Base-by-base conservation (phyloP, 2,329 filamentous ascomycete species). In the Fusarium pininemorale region DNA sequence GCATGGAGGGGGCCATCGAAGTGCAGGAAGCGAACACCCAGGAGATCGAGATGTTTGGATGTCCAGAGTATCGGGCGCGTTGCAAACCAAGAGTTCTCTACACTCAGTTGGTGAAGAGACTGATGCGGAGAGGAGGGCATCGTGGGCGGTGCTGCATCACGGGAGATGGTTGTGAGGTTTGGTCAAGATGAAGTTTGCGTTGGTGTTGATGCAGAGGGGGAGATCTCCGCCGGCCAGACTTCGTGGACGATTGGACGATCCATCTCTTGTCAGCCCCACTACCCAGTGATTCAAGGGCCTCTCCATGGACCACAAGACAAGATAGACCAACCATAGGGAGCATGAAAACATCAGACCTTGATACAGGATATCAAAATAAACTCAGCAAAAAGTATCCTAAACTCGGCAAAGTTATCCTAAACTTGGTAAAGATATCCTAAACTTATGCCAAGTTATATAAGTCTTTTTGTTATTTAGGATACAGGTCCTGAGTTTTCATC, bases 401-500 rank as follows among this genome's bases (percentile, higher is more conserved):
- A 18, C 16, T 16, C 1, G 3, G n/a, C n/a, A 24, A 24, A 42
- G 22, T 0, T 24, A 11, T 44, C 10, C 42, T 24, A 12, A 18
- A 2, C 5, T 26, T 20, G 1, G 7, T 9, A 13, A 45, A 45
- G 6, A 20, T 45, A 47, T 45, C 42, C 42, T 45, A 45, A 26
- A 20, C 42, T 26, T 26, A 26, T 47, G 5, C 24, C 10, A 28
- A 26, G 44, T 28, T 28, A 10, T 18, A 12, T 14, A 20, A 47
- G 6, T 47, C 24, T 6, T 26, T 20, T 26, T 12, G 2, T 45
- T 18, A 20, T 20, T 26, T 28, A 22, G 41, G 24, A 28, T 14
- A 6, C 10, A 14, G 12, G 5, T 5, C 18, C 0, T 20, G 12
- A 5, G 24, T 0, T 20, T 47, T 20, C 44, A 9, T 47, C 24